phyloP scores from a whole-genome alignment of 1,139 yeast genomes.

The Wickerhamomyces sp. region DNA sequence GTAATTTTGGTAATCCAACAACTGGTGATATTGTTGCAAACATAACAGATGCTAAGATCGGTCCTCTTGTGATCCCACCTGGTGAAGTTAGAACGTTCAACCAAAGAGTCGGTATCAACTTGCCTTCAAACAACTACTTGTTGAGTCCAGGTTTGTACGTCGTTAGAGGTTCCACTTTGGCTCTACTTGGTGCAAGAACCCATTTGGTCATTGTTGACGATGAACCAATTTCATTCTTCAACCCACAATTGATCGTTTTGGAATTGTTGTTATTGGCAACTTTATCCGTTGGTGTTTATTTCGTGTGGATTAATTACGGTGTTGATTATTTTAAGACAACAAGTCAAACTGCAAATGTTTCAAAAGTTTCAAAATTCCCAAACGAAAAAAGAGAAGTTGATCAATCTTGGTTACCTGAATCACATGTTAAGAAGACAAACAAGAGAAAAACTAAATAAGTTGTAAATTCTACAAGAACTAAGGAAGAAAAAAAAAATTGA shows the following conservation, averaged over 20 bases:
- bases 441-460: slow-evolving; percentile 25
- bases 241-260: slow-evolving; percentile 66
- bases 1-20: slow-evolving; percentile 55
- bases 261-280: slow-evolving; percentile 50
- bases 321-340: slow-evolving; percentile 34
- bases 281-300: slow-evolving; percentile 46
- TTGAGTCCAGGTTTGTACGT: slow-evolving; percentile 58
- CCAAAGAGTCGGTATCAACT: slow-evolving; percentile 51
- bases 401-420: slow-evolving; percentile 57
- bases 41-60: slow-evolving; percentile 60
- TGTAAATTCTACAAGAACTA: too few species aligned
- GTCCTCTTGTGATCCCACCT: slow-evolving; percentile 50
- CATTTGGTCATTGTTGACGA: slow-evolving; percentile 59
- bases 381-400: slow-evolving; percentile 35
- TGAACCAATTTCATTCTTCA: slow-evolving; percentile 60
- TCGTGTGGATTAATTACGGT: slow-evolving; percentile 42
- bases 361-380: slow-evolving; percentile 18
- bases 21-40: slow-evolving; percentile 50
- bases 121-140: slow-evolving; percentile 55
- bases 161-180: slow-evolving; percentile 45
- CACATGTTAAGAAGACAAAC: slow-evolving; percentile 33
- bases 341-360: slow-evolving; percentile 29
- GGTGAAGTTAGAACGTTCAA: slow-evolving; percentile 45
- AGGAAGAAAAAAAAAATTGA: too few species aligned
- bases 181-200: slow-evolving; percentile 53